Evolutionary conservation across 2,329 filamentous ascomycete species (phyloP), one percentile per base, ranked within the genome.

Genomic region (Fusarium zealandicum): DNA sequence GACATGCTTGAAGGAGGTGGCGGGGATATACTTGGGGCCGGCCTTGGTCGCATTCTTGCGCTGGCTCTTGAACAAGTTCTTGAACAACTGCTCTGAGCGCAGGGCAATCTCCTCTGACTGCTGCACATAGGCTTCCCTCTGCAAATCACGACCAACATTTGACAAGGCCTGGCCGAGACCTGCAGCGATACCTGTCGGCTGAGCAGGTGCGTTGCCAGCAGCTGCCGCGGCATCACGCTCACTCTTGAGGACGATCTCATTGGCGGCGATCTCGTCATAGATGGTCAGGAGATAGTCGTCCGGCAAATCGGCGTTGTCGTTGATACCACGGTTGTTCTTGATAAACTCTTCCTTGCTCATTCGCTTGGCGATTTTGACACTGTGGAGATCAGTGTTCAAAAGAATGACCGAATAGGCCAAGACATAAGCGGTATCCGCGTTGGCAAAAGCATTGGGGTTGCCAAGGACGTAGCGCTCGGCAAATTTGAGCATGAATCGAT

Each of bases 401-500:
- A 99, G 81, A 66, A 99, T 97, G 49, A 98, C 95, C 0, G 93
- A 98, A 75, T 99, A 99, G 0, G 92, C 89, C 31, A 99, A 80
- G 8, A 99, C 92, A 65, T 99, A 99, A 12, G 95, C 93, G 0
- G 96, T 99, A 72, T 99, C 96, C 2, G 95, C 96, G 69, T 98
- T 99, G 30, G 95, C 95, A 73, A 96, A 99, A 1, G 95, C 93
- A 69, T 96, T 96, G 0, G 95, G 95, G 65, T 99, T 99, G 25
- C 93, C 93, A 55, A 88, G 89, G 44, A 96, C 90, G 72, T 99
- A 99, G 55, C 93, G 88, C 73, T 98, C 93, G 9, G 95, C 95
- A 75, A 98, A 99, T 73, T 99, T 99, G 63, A 99, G 79, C 95
- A 99, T 98, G 76, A 98, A 96, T 40, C 95, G 90, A 85, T 99